These are phyloP conservation scores for Lepidium africanum DNA, from an alignment of 345 rosid genomes.

Conservation along the genomic window DNA sequence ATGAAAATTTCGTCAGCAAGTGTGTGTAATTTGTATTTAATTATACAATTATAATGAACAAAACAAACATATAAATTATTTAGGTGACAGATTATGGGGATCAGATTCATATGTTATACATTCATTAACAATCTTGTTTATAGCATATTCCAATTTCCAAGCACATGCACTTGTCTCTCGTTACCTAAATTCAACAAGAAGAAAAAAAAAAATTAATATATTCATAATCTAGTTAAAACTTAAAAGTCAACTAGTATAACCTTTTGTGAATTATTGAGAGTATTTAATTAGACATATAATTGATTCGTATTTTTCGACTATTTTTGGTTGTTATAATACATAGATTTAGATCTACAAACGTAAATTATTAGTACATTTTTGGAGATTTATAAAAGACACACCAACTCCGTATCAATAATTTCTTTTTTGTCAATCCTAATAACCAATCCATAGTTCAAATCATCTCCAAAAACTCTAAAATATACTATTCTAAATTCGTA, in stretches of 20 bases:
- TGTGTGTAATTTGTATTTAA: background rate
- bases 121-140: conserved; percentile 1
- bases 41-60: background rate
- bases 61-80: background rate
- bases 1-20: background rate
- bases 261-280: background rate
- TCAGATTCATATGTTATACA: conserved; percentile 21
- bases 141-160: conserved; percentile 11
- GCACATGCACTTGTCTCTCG: conserved; percentile 22
- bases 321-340: background rate
- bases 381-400: background rate
- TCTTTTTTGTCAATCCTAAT: too few species aligned
- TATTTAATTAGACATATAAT: background rate
- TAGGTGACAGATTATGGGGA: conserved; percentile 15
- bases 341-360: background rate
- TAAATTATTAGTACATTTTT: background rate
- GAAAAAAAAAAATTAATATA: background rate
- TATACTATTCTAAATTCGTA: too few species aligned
- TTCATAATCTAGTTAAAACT: background rate
- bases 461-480: too few species aligned
- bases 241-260: background rate
- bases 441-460: too few species aligned
- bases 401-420: background rate
- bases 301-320: background rate
- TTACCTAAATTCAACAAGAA: background rate